A percentile compares a stretch with the other conserved stretches of the same genome.
These are phyloP conservation scores for Lodderomyces oxycetoniae DNA, from an alignment of 1,139 yeast species.

Conservation along the genomic window DNA sequence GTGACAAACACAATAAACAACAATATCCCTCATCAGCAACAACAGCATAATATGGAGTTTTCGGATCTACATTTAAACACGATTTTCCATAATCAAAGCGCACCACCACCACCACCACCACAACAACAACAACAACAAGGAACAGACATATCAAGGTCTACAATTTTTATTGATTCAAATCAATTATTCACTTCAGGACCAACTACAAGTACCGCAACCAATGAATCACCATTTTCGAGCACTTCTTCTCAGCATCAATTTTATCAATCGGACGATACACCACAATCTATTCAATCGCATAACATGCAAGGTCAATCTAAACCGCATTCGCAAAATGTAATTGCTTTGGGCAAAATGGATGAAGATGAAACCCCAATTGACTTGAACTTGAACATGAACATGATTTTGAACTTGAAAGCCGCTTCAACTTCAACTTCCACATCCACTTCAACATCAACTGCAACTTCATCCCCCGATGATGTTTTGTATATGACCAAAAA, in stretches of 20 bases:
- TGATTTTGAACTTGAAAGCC: no score
- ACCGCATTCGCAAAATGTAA: no score
- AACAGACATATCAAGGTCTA: not conserved
- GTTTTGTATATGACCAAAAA: constrained; percentile 1
- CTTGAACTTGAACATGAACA: no score
- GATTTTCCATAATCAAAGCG: no score
- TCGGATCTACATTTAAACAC: no score
- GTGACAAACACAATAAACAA: not conserved
- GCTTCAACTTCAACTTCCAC: no score
- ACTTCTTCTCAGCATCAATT: constrained; percentile 7
- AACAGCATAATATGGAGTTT: not conserved
- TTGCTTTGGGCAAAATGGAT: no score
- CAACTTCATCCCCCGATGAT: constrained; percentile 4
- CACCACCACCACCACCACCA: constrained; percentile 2
- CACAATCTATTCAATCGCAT: constrained; percentile 8
- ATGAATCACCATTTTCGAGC: constrained; percentile 12
- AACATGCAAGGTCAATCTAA: not conserved
- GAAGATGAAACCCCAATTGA: no score
- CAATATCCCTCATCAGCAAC: no score
- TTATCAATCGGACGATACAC: constrained; percentile 10
- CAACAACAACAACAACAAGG: not conserved
- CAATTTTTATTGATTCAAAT: not conserved
- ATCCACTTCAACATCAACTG: constrained; percentile 2
- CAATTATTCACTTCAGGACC: not conserved
- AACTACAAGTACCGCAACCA: constrained; percentile 4